A percentile compares a stretch with the other conserved stretches of the same genome.
Evolutionary conservation across 2,329 filamentous ascomycete species (phyloP).

Genomic region (Amauroascus verrucosus): DNA sequence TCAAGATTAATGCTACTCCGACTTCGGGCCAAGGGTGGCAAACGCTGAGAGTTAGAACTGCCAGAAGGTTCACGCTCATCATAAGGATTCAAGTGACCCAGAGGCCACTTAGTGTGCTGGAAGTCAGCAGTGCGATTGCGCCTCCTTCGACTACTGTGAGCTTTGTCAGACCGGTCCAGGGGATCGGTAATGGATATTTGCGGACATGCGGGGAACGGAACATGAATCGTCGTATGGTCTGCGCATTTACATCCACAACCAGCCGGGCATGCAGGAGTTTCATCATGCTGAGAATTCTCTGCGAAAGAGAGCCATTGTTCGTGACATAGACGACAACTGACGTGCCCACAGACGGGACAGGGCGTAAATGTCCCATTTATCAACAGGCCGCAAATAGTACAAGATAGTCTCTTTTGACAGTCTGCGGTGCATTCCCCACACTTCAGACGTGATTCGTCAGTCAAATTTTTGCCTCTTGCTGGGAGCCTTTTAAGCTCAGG

Average conservation of each 20-base stretch:
- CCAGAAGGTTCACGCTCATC: not conserved
- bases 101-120: conserved; percentile 13
- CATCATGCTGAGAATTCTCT: conserved; percentile 11
- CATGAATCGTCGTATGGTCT: conserved; percentile 27
- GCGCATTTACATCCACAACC: conserved; percentile 42
- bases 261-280: conserved; percentile 32
- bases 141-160: not conserved
- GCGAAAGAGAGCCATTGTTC: conserved; percentile 30
- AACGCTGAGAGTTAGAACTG: not conserved
- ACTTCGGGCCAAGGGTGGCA: not conserved
- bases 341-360: conserved; percentile 40
- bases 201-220: conserved; percentile 23
- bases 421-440: conserved; percentile 32
- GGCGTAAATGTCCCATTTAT: conserved; percentile 38
- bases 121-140: conserved; percentile 13
- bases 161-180: not conserved
- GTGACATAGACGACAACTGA: conserved; percentile 39
- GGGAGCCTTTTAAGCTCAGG: not conserved
- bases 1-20: not conserved
- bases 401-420: conserved; percentile 29
- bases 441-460: conserved; percentile 16
- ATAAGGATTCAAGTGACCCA: not conserved
- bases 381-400: conserved; percentile 36
- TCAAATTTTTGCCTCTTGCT: conserved; percentile 13
- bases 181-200: not conserved